Base-by-base conservation (phyloP, 768 basidiomycete genomes). In the Myochromella boudieri region DNA sequence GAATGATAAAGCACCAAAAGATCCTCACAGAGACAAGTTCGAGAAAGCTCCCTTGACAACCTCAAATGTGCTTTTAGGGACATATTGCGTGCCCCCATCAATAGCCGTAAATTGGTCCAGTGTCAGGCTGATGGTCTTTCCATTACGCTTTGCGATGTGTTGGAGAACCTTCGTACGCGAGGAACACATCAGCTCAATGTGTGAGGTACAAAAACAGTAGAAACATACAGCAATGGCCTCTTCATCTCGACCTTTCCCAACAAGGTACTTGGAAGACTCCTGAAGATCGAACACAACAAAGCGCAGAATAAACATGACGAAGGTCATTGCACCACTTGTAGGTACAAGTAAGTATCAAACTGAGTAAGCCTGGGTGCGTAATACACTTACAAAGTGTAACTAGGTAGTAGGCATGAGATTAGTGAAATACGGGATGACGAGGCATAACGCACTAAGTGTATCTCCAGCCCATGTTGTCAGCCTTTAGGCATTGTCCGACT, bases 231-330 rank as follows among this genome's bases (percentile, higher is more conserved):
- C 62, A 38, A 84, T 66, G 5, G 81, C 81, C 36, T 82, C 78
- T 38, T 68, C 67, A 53, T 85, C 81, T 32, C 74, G 72, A 20
- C 80, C 80, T 55, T 78, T 75, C 4, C 71, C 73, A 18, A 82
- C 65, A 17, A 83, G 71, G 60, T 76, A 85, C 54, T 84, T 84
- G 7, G 82, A 75, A 0, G 79, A 79, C 56, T 84, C 83, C 55
- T 80, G 75, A 42, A 84, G 67, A 49, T 72, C 74, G 51, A 85
- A 82, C 20, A 83, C 63, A 44, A 79, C 60, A 63, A 75, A 81
- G 22, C 82, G 80, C 44, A 71, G 51, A 48, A 80, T 58, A 62
- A 81, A 84, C 60, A 80, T 71, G 36, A 77, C 6, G 25, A 82
- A 64, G 0, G 80, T 81, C 40, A 82, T 49, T 17, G 59, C 61